Conservation (phyloP, 2,329 filamentous ascomycete species). For the Xylaria sp. region DNA sequence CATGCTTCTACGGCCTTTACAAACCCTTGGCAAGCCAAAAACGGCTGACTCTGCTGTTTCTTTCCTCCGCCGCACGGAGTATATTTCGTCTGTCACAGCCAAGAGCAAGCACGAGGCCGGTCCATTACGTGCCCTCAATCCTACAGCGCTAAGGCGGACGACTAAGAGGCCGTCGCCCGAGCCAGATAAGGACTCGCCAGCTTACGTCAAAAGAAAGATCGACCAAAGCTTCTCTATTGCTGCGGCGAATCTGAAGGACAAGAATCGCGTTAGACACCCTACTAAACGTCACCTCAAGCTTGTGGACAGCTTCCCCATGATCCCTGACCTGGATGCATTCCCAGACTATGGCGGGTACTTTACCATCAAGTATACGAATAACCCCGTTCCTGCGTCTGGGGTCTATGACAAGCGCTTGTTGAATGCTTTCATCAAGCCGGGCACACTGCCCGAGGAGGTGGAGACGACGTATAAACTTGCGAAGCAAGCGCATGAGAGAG, state of each 20-base stretch:
- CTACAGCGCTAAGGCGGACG: conserved; percentile 54
- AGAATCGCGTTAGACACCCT: conserved; percentile 66
- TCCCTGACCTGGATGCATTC: conserved; percentile 76
- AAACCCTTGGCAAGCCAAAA: conserved; percentile 86
- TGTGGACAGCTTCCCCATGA: conserved; percentile 68
- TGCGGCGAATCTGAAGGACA: conserved; percentile 64
- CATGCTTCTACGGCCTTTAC: conserved; percentile 82
- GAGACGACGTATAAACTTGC: conserved; percentile 63
- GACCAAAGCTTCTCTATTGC: conserved; percentile 69
- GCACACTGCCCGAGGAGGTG: conserved; percentile 66
- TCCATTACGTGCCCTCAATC: conserved; percentile 63
- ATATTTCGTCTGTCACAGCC: conserved; percentile 75
- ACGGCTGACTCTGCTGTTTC: conserved; percentile 82
- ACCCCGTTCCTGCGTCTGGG: conserved; percentile 65
- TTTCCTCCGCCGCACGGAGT: conserved; percentile 95
- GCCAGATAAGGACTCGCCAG: conserved; percentile 70
- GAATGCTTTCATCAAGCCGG: conserved; percentile 69
- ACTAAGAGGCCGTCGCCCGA: conserved; percentile 66
- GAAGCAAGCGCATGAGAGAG: conserved; percentile 64
- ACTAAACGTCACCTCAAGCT: conserved; percentile 68
- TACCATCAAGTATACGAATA: conserved; percentile 74
- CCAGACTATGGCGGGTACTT: conserved; percentile 76
- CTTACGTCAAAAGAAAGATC: conserved; percentile 75
- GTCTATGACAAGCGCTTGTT: conserved; percentile 71
- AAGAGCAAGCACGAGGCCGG: conserved; percentile 63